These are phyloP conservation scores for Aspergillus nidulans DNA, from an alignment of 495 filamentous ascomycete species.

Conservation along the genomic window DNA sequence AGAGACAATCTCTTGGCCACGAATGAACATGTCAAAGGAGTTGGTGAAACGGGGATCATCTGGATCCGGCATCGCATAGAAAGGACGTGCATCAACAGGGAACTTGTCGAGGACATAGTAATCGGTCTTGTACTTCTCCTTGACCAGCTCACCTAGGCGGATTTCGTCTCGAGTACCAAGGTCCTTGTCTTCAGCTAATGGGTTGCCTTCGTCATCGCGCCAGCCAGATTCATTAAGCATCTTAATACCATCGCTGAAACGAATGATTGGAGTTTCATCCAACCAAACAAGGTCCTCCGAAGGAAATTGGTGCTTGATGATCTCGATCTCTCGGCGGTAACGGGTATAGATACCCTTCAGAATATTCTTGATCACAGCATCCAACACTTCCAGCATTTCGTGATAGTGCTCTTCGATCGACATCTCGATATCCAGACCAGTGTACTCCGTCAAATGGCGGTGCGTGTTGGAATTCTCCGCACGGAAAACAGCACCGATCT, in stretches of 20 bases:
- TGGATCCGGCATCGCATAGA: constrained; percentile 91
- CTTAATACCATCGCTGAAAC: constrained; percentile 72
- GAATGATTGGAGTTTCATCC: constrained; percentile 74
- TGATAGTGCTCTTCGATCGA: constrained; percentile 85
- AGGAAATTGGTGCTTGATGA: constrained; percentile 61
- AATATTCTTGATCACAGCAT: constrained; percentile 76
- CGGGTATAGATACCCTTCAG: constrained; percentile 65
- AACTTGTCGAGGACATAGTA: constrained; percentile 97
- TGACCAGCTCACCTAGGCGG: constrained; percentile 75
- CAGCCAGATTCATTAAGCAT: constrained; percentile 80
- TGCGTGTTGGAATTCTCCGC: constrained; percentile 95
- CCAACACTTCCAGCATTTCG: constrained; percentile 73
- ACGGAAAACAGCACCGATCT: constrained; percentile 84
- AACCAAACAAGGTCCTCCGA: constrained; percentile 73
- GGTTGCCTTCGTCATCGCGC: constrained; percentile 68
- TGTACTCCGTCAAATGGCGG: constrained; percentile 93
- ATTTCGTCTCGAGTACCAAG: constrained; percentile 82
- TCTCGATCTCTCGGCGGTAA: constrained; percentile 63
- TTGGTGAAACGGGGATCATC: constrained; percentile 70
- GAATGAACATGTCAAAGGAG: constrained; percentile 93
- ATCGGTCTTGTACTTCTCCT: constrained; percentile 81
- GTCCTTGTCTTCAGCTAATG: constrained; percentile 66
- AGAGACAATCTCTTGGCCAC: constrained; percentile 87
- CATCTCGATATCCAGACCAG: constrained; percentile 94
- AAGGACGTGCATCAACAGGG: constrained; percentile 75